Conservation (phyloP, 2,329 filamentous ascomycete genomes). For the Colletotrichum gloeosporioides region DNA sequence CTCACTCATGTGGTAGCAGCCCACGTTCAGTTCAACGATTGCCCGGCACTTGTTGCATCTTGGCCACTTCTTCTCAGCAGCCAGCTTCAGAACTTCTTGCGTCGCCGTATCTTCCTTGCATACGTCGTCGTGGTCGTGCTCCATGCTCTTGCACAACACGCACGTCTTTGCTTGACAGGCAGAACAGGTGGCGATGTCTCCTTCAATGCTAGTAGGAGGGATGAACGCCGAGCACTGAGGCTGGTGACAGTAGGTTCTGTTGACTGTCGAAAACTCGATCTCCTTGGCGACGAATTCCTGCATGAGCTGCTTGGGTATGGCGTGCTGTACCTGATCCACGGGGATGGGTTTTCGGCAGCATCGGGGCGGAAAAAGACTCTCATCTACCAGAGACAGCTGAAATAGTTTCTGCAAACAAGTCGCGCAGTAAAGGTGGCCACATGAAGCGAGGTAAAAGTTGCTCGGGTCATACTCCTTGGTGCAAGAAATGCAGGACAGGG, state of each 20-base stretch:
- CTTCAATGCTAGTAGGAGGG: neutral
- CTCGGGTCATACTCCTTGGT: neutral
- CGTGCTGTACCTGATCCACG: neutral
- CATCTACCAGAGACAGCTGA: neutral
- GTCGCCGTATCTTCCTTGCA: neutral
- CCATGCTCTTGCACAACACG: neutral
- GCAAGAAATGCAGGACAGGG: neutral
- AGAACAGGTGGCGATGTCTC: neutral
- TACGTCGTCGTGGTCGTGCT: neutral
- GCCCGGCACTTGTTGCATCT: neutral
- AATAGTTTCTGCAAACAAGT: neutral
- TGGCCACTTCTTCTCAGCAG: neutral
- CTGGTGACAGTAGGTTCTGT: neutral
- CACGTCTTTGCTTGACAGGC: neutral
- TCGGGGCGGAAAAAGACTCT: neutral
- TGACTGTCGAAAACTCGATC: rapidly evolving
- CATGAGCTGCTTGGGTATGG: neutral
- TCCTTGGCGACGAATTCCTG: neutral
- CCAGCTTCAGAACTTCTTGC: neutral
- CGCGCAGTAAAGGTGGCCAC: neutral
- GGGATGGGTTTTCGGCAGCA: neutral
- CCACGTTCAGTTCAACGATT: neutral
- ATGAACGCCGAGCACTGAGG: neutral
- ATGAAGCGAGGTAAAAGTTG: neutral
- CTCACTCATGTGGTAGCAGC: neutral